Conservation (phyloP, 129 eudicot genomes). For the Flaveria brownii region DNA sequence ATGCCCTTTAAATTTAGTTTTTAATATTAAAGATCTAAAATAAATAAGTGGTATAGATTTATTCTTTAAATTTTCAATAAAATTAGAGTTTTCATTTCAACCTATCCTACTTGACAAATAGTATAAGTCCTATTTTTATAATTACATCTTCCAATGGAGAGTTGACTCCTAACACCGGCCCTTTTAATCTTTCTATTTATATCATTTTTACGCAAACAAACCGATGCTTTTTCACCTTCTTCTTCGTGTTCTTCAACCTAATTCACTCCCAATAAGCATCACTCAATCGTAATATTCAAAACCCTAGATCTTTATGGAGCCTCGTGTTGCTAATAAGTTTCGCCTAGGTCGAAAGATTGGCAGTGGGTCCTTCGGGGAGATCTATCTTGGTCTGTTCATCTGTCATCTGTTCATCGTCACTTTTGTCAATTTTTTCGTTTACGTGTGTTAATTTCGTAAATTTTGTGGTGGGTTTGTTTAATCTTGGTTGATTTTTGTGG, state of each 20-base stretch:
- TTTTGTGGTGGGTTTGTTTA: not conserved
- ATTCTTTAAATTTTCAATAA: no score
- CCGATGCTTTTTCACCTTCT: slow-evolving; percentile 12
- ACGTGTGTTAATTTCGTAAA: slow-evolving; percentile 2
- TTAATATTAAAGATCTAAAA: no score
- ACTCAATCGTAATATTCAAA: slow-evolving; percentile 19
- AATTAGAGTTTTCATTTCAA: no score
- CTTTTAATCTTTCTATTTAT: slow-evolving; percentile 19
- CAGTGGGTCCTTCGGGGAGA: slow-evolving; percentile 98
- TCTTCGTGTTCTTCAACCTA: slow-evolving; percentile 31
- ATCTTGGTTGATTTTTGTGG: not conserved
- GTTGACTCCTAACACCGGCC: not conserved
- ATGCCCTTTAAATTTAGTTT: no score
- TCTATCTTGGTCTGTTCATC: slow-evolving; percentile 71
- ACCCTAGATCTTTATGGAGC: slow-evolving; percentile 71
- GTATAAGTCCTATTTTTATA: not conserved
- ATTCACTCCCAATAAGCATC: slow-evolving; percentile 12
- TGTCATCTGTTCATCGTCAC: slow-evolving; percentile 12
- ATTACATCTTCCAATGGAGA: not conserved
- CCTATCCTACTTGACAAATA: no score
- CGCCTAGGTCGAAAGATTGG: slow-evolving; percentile 95
- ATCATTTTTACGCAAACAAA: slow-evolving; percentile 1
- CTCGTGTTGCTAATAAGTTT: slow-evolving; percentile 88
- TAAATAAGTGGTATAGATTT: no score
- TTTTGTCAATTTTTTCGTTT: not conserved